Conservation (phyloP, 108 stramenopile species). For the Licmophora abbreviata region DNA sequence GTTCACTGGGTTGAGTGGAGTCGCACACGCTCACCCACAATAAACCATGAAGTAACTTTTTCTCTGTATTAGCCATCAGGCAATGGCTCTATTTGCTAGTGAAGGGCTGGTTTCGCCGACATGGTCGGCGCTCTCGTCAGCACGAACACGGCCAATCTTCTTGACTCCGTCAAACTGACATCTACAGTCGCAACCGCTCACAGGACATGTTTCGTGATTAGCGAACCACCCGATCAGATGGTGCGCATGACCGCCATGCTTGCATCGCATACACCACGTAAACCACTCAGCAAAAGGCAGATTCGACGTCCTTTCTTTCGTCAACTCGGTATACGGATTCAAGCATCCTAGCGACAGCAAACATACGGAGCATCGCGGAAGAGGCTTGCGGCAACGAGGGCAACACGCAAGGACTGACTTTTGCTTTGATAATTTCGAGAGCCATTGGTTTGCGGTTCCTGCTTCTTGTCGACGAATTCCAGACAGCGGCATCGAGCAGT, state of each 20-base stretch:
- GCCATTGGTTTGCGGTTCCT: conserved; percentile 66
- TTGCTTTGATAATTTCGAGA: conserved; percentile 47
- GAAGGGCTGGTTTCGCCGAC: too few species aligned
- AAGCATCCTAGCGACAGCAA: conserved; percentile 68
- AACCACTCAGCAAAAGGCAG: conserved; percentile 84
- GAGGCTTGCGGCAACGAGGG: conserved; percentile 82
- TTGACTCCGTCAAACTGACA: conserved; percentile 80
- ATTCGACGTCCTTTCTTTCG: conserved; percentile 44
- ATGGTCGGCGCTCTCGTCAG: too few species aligned
- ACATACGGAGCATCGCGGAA: conserved; percentile 83
- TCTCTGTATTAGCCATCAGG: too few species aligned
- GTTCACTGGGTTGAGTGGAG: too few species aligned
- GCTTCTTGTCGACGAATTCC: conserved; percentile 47
- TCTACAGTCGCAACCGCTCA: conserved; percentile 81
- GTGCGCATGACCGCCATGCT: conserved; percentile 79
- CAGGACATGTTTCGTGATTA: conserved; percentile 69
- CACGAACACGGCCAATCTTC: conserved; percentile 40
- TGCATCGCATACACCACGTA: conserved; percentile 88
- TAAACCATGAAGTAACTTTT: too few species aligned
- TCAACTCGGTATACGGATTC: conserved; percentile 85
- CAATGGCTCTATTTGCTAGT: too few species aligned
- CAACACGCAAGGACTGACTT: conserved; percentile 82
- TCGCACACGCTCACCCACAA: too few species aligned
- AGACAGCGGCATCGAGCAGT: conserved; percentile 64
- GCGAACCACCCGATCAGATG: conserved; percentile 85